phyloP scores from a whole-genome alignment of 805 yeast genomes.

The Candida yuanshanica region DNA sequence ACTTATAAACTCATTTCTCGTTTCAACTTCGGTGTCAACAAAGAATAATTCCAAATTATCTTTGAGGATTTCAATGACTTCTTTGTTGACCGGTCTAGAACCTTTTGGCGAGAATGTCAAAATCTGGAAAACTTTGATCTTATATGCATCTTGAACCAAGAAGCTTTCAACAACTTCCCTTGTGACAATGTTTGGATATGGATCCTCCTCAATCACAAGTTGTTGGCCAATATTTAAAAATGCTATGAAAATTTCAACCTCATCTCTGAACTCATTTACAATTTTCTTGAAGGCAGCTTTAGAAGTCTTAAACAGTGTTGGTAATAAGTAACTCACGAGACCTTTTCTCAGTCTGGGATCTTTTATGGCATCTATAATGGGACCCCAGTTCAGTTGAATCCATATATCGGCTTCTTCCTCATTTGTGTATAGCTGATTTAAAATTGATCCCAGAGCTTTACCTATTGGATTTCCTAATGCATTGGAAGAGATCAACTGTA shows the following conservation, averaged over 20 bases:
- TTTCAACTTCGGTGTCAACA: slow-evolving; percentile 62
- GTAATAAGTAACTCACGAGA: slow-evolving; percentile 55
- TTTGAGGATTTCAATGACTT: slow-evolving; percentile 38
- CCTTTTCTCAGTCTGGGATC: slow-evolving; percentile 28
- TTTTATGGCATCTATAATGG: slow-evolving; percentile 14
- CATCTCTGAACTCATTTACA: slow-evolving; percentile 26
- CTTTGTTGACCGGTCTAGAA: slow-evolving; percentile 47
- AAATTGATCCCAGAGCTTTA: slow-evolving; percentile 43
- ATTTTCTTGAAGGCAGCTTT: slow-evolving; percentile 37
- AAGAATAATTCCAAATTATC: slow-evolving; percentile 45
- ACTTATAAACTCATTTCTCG: slow-evolving; percentile 61
- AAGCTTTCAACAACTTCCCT: slow-evolving; percentile 28
- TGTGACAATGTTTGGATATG: slow-evolving; percentile 36
- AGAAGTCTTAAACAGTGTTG: slow-evolving; percentile 53
- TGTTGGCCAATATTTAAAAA: slow-evolving; percentile 62
- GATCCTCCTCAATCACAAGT: slow-evolving; percentile 45
- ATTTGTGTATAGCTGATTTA: slow-evolving; percentile 30
- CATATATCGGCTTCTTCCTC: slow-evolving; percentile 20
- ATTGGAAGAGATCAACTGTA: slow-evolving; percentile 46
- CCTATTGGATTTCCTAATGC: slow-evolving; percentile 64
- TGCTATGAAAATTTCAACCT: slow-evolving; percentile 40
- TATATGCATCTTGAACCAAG: slow-evolving; percentile 38
- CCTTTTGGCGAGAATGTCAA: slow-evolving; percentile 56
- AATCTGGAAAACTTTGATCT: slow-evolving; percentile 56
- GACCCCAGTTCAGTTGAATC: slow-evolving; percentile 19